These are phyloP conservation scores for Sicyos baderoa DNA, from an alignment of 306 rosid genomes.

Conservation along the genomic window DNA sequence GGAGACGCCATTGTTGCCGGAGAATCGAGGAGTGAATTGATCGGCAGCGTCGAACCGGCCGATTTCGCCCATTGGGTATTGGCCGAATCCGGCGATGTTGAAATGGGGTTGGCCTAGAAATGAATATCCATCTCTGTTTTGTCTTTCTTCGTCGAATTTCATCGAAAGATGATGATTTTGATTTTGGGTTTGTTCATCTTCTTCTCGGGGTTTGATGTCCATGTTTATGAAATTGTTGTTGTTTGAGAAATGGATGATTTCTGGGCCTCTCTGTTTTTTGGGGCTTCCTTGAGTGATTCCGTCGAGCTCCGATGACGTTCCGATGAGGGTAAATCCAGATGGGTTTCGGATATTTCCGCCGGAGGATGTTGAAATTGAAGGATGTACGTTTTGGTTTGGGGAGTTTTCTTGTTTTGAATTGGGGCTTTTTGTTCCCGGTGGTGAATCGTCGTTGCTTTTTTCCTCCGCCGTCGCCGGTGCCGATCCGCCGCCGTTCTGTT, in stretches of 20 bases:
- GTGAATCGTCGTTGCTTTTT: conserved; percentile 52
- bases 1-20: conserved; percentile 84
- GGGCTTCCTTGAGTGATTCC: conserved; percentile 88
- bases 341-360: too few species aligned
- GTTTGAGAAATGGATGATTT: conserved; percentile 37
- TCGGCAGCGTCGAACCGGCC: conserved; percentile 69
- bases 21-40: conserved; percentile 62
- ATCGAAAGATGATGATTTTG: conserved; percentile 24
- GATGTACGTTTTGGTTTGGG: conserved; percentile 26
- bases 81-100: conserved; percentile 63
- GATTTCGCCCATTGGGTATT: conserved; percentile 81
- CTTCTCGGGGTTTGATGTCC: conserved; percentile 23
- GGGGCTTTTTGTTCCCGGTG: conserved; percentile 31
- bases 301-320: conserved; percentile 62
- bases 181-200: conserved; percentile 21
- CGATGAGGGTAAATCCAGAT: conserved; percentile 62
- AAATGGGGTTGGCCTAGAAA: conserved; percentile 77
- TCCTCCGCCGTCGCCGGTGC: conserved; percentile 34
- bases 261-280: conserved; percentile 53
- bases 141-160: conserved; percentile 56
- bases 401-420: conserved; percentile 44
- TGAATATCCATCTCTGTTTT: conserved; percentile 65
- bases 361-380: too few species aligned
- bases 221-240: conserved; percentile 24
- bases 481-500: conserved; percentile 29